phyloP scores from a whole-genome alignment of 2,329 filamentous ascomycete species.

The Apiospora saccharicola region DNA sequence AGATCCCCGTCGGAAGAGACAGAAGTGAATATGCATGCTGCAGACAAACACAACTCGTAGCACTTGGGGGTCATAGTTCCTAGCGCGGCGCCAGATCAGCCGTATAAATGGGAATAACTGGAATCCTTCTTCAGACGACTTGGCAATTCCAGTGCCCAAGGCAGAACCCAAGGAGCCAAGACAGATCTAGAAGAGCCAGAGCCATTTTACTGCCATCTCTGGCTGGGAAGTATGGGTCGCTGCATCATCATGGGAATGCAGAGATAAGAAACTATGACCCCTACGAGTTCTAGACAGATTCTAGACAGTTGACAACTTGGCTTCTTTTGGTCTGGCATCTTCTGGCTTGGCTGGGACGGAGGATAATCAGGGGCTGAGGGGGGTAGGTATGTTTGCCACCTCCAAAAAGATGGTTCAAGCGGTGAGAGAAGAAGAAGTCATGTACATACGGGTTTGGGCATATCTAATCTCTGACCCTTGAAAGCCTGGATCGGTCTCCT shows the following conservation, averaged over 20 bases:
- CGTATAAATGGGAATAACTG: too few species aligned
- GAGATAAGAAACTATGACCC: neutral
- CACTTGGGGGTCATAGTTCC: too few species aligned
- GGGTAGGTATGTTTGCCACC: neutral
- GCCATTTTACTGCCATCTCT: neutral
- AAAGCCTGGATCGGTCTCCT: slow-evolving; percentile 55
- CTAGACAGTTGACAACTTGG: too few species aligned
- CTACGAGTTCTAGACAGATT: neutral
- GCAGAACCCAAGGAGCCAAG: too few species aligned
- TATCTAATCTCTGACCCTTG: slow-evolving; percentile 65
- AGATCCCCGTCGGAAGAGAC: too few species aligned
- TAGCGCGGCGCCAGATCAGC: too few species aligned
- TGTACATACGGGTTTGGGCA: slow-evolving; percentile 72
- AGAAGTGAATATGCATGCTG: too few species aligned
- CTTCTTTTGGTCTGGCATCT: neutral
- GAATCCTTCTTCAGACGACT: too few species aligned
- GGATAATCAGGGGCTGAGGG: neutral
- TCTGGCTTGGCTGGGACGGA: neutral
- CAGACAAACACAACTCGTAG: too few species aligned
- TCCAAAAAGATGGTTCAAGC: neutral
- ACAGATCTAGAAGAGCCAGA: too few species aligned
- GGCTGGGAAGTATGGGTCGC: neutral
- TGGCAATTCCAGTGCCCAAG: too few species aligned
- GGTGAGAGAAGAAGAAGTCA: neutral
- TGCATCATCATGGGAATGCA: neutral